Conservation (phyloP, 2,329 filamentous ascomycete genomes). For the Ophiostoma tasmaniense region DNA sequence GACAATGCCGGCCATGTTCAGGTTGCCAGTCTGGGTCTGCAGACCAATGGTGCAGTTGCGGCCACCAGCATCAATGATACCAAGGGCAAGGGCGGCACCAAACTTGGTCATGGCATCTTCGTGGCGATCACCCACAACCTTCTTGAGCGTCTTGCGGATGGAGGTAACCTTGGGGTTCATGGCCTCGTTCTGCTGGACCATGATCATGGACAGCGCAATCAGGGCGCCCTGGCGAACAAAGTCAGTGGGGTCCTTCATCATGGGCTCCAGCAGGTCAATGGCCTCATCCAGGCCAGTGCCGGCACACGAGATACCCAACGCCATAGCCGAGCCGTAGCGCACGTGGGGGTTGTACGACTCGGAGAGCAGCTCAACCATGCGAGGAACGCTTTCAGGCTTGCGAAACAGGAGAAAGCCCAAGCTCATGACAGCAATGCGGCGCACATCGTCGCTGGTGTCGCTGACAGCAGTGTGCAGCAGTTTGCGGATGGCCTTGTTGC, state of each 20-base stretch:
- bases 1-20: conserved; percentile 97
- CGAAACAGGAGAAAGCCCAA: conserved; percentile 97
- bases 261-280: conserved; percentile 91
- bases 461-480: conserved; percentile 93
- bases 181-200: conserved; percentile 97
- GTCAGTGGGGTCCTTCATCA: conserved; percentile 98
- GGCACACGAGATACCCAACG: conserved; percentile 93
- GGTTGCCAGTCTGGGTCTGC: conserved; percentile 94
- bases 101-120: conserved; percentile 99
- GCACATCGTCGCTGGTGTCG: conserved; percentile 95
- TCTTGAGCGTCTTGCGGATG: conserved; percentile 87
- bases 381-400: conserved; percentile 91
- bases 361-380: conserved; percentile 96
- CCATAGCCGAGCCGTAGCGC: conserved; percentile 95
- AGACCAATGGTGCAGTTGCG: conserved; percentile 97
- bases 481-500: conserved; percentile 97
- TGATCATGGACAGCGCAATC: conserved; percentile 92
- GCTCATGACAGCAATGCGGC: conserved; percentile 92
- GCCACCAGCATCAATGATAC: conserved; percentile 95
- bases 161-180: conserved; percentile 95
- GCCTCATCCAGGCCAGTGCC: conserved; percentile 94
- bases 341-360: conserved; percentile 99
- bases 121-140: conserved; percentile 87
- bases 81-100: conserved; percentile 83
- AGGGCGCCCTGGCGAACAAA: conserved; percentile 95